These are phyloP conservation scores for Hypoxylon fragiforme DNA, from an alignment of 495 filamentous ascomycete genomes.

Conservation along the genomic window DNA sequence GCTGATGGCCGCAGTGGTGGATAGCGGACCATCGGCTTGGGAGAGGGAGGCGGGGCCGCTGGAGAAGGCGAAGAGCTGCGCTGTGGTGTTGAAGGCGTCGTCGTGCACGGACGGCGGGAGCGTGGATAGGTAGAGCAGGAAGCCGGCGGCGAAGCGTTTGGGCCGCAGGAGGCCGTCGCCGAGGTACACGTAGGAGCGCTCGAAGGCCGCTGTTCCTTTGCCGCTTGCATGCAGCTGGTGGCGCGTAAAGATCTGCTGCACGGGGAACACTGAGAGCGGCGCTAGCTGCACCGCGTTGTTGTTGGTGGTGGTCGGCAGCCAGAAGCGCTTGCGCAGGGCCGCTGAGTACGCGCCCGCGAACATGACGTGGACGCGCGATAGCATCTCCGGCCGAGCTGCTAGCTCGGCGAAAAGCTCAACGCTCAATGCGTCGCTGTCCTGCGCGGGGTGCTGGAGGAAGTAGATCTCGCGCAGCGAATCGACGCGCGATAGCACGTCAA, in stretches of 20 bases:
- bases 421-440: background rate
- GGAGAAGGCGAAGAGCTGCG: background rate
- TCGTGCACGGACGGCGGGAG: background rate
- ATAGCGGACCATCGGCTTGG: background rate
- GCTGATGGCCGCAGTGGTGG: background rate
- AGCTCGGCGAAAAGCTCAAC: background rate
- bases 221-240: background rate
- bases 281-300: background rate
- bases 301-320: background rate
- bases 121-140: constrained; percentile 3
- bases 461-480: constrained; percentile 1
- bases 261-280: background rate
- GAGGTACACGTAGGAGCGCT: background rate
- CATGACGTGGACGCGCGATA: background rate
- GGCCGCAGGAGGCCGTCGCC: constrained; percentile 8
- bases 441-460: background rate
- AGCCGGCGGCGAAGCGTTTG: constrained; percentile 8
- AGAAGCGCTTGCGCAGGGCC: background rate
- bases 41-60: background rate
- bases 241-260: background rate
- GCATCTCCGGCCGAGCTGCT: background rate
- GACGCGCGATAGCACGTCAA: background rate
- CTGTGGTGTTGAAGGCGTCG: background rate
- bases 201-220: background rate
- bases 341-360: constrained; percentile 2